Evolutionary conservation across 345 rosid species (phyloP), one percentile per base, ranked within the genome.

Genomic region (Gossypium thurberi): DNA sequence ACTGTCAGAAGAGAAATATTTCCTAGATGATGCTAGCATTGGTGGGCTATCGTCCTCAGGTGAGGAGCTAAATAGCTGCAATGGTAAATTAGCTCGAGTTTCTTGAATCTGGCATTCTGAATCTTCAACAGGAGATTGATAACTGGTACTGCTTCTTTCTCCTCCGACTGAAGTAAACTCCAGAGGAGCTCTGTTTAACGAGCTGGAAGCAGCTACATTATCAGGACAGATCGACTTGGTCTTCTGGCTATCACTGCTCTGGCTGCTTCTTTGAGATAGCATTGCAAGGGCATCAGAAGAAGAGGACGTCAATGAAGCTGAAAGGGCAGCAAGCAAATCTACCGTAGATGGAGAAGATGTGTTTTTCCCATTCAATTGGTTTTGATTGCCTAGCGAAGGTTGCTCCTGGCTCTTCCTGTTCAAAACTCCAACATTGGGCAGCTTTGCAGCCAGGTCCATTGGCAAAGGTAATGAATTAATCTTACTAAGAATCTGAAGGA

Each of bases 1-100:
- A 83, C 98, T 88, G 78, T 84, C 97, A 40, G 98, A 93, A 70
- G 98, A 93, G 81, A 87, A 93, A 78, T 93, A 91, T 79, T 86
- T 91, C 82, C 88, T 79, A 50, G 95, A 85, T 58, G 95, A 82
- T 57, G 90, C 81, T 74, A 86, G 80, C 11, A 82, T 90, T 8
- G 90, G 96, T 8, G 85, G 97, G 78, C 96, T 84, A 77, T 82
- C 84, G 72, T 78, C 79, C 78, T 89, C 96, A 0, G 91, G 91
- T 2, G 92, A 91, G 8, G 95, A 91, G 78, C 87, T 83, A 80
- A 93, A 93, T 50, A 93, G 80, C 71, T 91, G 97, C 67, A 93
- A 81, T 0, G 93, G 92, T 66, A 93, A 76, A 85, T 84, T 89
- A 72, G 91, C 77, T 69, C 73, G 80, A 50, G 80, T 77, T 52